phyloP scores from a whole-genome alignment of 805 yeast genomes.

The Candida krabiensis region DNA sequence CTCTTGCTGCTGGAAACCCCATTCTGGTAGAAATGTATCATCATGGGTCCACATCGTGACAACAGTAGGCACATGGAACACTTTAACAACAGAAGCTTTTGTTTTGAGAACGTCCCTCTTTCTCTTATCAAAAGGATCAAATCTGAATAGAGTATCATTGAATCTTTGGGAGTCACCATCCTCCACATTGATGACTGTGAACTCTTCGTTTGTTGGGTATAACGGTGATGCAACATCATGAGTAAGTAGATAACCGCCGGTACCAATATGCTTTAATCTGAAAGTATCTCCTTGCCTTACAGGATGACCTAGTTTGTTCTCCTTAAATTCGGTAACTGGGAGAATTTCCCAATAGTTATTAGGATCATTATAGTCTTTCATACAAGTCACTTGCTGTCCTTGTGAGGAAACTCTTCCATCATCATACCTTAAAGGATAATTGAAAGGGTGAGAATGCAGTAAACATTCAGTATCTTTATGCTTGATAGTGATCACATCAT shows the following conservation, averaged over 20 bases:
- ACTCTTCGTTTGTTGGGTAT: conserved; percentile 90
- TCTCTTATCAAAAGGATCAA: conserved; percentile 60
- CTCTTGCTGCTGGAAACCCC: conserved; percentile 93
- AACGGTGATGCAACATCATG: conserved; percentile 97
- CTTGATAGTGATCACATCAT: conserved; percentile 73
- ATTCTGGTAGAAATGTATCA: conserved; percentile 83
- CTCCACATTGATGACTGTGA: conserved; percentile 70
- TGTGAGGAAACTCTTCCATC: conserved; percentile 95
- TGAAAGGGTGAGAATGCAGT: conserved; percentile 76
- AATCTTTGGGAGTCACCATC: conserved; percentile 52
- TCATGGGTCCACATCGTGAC: conserved; percentile 95
- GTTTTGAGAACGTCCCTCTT: conserved; percentile 59
- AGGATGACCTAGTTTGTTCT: conserved; percentile 41
- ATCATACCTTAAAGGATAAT: conserved; percentile 89
- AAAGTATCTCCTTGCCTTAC: conserved; percentile 71
- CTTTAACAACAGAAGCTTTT: conserved; percentile 63
- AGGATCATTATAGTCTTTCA: conserved; percentile 47
- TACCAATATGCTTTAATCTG: conserved; percentile 77
- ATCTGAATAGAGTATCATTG: conserved; percentile 76
- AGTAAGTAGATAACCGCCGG: conserved; percentile 77
- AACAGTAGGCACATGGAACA: conserved; percentile 80
- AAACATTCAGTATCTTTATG: conserved; percentile 79
- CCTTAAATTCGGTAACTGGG: conserved; percentile 54
- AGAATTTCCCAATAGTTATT: conserved; percentile 87
- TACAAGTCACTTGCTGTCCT: conserved; percentile 90